Conservation (phyloP, 257 asterid genomes). For the Petunia axillaris region DNA sequence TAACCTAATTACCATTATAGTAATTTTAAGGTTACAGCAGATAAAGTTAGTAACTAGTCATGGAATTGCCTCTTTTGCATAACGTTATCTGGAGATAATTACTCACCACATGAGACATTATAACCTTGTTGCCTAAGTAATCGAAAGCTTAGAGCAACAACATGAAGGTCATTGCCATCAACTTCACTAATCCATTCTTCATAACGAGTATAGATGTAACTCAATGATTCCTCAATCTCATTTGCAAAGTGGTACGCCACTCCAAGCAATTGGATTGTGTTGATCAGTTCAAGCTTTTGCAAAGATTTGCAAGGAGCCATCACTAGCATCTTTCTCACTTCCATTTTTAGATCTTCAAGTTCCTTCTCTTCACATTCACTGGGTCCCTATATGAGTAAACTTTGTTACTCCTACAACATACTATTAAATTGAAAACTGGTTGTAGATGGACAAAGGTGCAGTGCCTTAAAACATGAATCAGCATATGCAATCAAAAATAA, state of each 20-base stretch:
- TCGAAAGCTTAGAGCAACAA: slow-evolving; percentile 26
- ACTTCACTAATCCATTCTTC: not conserved
- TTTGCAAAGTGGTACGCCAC: slow-evolving; percentile 34
- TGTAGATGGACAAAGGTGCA: no score
- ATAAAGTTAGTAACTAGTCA: no score
- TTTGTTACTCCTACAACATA: no score
- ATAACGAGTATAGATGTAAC: not conserved
- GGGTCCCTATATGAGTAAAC: not conserved
- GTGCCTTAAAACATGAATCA: no score
- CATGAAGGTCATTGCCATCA: slow-evolving; percentile 24
- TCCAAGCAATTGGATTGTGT: slow-evolving; percentile 30
- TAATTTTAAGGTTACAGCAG: no score
- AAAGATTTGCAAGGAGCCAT: not conserved
- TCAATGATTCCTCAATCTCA: slow-evolving; percentile 24
- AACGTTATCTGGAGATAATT: no score
- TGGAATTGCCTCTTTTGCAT: no score
- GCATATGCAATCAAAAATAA: no score
- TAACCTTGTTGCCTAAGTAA: slow-evolving; percentile 31
- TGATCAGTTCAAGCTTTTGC: slow-evolving; percentile 14
- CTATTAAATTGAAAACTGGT: no score
- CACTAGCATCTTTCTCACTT: not conserved
- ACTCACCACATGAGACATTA: slow-evolving; percentile 20
- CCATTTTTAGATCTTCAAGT: slow-evolving; percentile 18
- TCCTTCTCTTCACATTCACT: not conserved
- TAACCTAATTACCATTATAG: no score